Evolutionary conservation across 495 filamentous ascomycete genomes (phyloP), one percentile per base, ranked within the genome.

Genomic region (Mytilinidion resinicola): DNA sequence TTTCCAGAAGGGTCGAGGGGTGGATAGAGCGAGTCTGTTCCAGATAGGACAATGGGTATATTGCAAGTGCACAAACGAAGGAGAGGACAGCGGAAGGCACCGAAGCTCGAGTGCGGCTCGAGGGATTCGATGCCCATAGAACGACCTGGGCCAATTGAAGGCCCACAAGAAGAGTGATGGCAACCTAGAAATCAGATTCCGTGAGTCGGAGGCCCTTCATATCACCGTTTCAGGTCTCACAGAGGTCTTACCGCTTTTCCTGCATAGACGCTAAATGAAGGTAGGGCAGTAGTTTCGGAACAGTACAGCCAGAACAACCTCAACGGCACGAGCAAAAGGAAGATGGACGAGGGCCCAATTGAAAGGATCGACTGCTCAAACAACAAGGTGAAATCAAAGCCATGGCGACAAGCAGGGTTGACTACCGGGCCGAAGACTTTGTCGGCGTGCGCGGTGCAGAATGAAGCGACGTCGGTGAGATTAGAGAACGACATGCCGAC

Each of bases 1-100:
- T 55, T 51, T 80, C 78, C 34, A 88, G 68, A 10, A 87, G 58
- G 21, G 77, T 70, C 0, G 86, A 87, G 0, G 85, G 85, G 46
- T 76, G 74, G 33, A 77, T 69, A 58, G 78, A 77, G 20, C 75
- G 73, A 36, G 72, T 70, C 64, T 86, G 84, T 56, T 87, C 82
- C 9, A 77, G 51, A 55, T 75, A 76, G 1, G 81, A 84, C 14
- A 86, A 73, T 7, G 71, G 35, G 35, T 72, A 46, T 51, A 83
- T 69, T 7, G 71, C 59, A 10, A 77, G 54, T 14, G 69, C 62
- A 9, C 69, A 74, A 38, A 77, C 53, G 2, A 80, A 68, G 9
- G 72, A 57, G 10, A 85, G 54, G 0, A 68, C 72, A 49, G 76
- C 74, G 3, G 78, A 69, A 6, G 81, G 69, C 17, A 85, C 63